Conservation (phyloP, 2,329 filamentous ascomycete species). For the Emmonsiellopsis sp. region DNA sequence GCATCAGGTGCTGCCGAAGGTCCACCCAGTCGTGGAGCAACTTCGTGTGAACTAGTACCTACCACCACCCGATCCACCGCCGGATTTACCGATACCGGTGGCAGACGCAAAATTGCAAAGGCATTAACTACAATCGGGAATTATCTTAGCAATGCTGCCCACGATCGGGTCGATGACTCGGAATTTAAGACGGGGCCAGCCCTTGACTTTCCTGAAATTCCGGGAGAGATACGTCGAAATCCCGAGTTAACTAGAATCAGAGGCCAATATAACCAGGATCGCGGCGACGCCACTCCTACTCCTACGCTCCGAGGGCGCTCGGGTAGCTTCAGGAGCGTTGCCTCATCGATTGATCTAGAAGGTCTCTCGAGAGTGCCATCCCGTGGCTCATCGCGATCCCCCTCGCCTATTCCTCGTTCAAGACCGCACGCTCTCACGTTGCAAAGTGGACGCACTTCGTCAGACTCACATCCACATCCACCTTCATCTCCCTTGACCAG, state of each 20-base stretch:
- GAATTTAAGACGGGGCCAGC: constrained; percentile 40
- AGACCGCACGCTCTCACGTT: constrained; percentile 14
- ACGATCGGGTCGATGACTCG: constrained; percentile 40
- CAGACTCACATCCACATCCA: constrained; percentile 10
- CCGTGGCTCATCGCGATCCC: constrained; percentile 8
- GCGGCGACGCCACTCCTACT: constrained; percentile 2
- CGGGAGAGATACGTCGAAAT: constrained; percentile 44
- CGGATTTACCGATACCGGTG: constrained; percentile 15
- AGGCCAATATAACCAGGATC: constrained; percentile 28
- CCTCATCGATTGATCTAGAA: constrained; percentile 18
- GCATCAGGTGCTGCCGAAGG: not conserved
- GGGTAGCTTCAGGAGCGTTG: constrained; percentile 29
- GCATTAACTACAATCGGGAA: constrained; percentile 35
- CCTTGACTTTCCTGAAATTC: constrained; percentile 46
- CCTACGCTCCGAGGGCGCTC: constrained; percentile 4
- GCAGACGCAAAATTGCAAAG: constrained; percentile 35
- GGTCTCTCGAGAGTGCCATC: constrained; percentile 9
- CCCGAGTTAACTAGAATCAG: constrained; percentile 28
- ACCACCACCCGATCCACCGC: constrained; percentile 1
- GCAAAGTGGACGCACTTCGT: constrained; percentile 8
- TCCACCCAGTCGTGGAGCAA: not conserved
- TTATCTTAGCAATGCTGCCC: constrained; percentile 39
- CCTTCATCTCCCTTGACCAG: not conserved
- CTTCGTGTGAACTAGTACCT: constrained; percentile 1
- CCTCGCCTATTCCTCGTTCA: constrained; percentile 11